A percentile compares a stretch with the other conserved stretches of the same genome.
Conservation (phyloP, 192 early-diverging fungal genomes). For the Coemansia sp. region DNA sequence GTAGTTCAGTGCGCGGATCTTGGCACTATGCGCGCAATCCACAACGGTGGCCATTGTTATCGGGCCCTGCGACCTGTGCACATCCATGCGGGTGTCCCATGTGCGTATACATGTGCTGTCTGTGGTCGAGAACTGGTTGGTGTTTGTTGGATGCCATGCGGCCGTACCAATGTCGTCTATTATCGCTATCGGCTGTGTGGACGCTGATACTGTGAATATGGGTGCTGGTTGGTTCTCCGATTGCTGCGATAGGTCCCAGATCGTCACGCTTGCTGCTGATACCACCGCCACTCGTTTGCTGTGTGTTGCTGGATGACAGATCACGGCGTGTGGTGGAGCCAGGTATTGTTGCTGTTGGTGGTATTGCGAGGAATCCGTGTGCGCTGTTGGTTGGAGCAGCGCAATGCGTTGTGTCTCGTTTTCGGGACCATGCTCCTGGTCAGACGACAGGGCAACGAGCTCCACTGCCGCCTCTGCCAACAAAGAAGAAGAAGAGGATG, state of each 20-base stretch:
- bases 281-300: constrained; percentile 18
- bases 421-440: background rate
- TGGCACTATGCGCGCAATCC: constrained; percentile 71
- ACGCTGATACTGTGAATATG: constrained; percentile 3
- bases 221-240: background rate
- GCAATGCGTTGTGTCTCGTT: constrained; percentile 2
- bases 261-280: constrained; percentile 4
- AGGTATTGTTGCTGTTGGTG: background rate
- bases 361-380: background rate
- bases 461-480: constrained; percentile 7
- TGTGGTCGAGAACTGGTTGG: constrained; percentile 56
- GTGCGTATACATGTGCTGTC: constrained; percentile 63
- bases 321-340: constrained; percentile 6
- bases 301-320: constrained; percentile 17
- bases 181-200: constrained; percentile 1
- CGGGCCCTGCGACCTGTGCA: constrained; percentile 13
- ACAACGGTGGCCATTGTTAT: constrained; percentile 4
- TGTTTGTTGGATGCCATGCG: constrained; percentile 32
- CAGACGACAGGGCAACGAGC: constrained; percentile 21
- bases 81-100: constrained; percentile 70
- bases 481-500: too few species aligned
- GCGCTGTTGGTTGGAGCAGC: background rate
- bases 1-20: constrained; percentile 73
- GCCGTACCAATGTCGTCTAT: constrained; percentile 31
- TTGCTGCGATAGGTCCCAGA: constrained; percentile 21